These are phyloP conservation scores for Mycena galericulata DNA, from an alignment of 768 basidiomycete species.

Conservation along the genomic window DNA sequence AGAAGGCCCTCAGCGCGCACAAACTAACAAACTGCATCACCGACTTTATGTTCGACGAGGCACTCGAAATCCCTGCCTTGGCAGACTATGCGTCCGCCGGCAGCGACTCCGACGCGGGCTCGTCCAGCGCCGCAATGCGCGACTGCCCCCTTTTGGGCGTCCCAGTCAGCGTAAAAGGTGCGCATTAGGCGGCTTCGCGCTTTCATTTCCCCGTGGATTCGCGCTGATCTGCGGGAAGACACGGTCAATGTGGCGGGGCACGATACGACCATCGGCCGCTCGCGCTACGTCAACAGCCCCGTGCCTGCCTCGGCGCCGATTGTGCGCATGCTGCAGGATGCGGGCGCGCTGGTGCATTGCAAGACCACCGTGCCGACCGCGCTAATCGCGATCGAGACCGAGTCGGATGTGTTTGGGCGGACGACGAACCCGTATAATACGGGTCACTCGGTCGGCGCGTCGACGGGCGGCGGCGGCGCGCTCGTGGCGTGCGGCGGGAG, in stretches of 20 bases:
- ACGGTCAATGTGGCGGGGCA: constrained; percentile 65
- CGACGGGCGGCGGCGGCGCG: constrained; percentile 76
- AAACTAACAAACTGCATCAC: constrained; percentile 70
- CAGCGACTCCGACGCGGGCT: constrained; percentile 45
- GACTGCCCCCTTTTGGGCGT: constrained; percentile 66
- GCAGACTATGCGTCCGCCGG: constrained; percentile 44
- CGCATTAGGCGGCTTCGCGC: no score
- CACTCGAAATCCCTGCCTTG: constrained; percentile 22
- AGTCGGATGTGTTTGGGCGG: constrained; percentile 68
- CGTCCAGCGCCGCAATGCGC: constrained; percentile 13
- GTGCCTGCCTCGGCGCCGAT: constrained; percentile 60
- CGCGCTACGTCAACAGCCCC: constrained; percentile 60
- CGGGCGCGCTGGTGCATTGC: constrained; percentile 74
- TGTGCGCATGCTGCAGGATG: constrained; percentile 64
- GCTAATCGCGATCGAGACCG: constrained; percentile 68
- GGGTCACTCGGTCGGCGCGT: constrained; percentile 71
- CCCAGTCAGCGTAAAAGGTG: no score
- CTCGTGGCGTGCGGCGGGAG: constrained; percentile 74
- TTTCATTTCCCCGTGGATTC: background rate
- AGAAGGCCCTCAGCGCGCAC: constrained; percentile 62
- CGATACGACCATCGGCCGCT: constrained; percentile 72
- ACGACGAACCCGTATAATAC: constrained; percentile 72
- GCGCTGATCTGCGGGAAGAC: constrained; percentile 14
- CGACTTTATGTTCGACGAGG: constrained; percentile 61
- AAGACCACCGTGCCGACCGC: constrained; percentile 77